Percentiles rank a stretch among this genome's conserved stretches.
Conservation (phyloP, 2,329 filamentous ascomycete species). For the Leptosphaerulina australis region DNA sequence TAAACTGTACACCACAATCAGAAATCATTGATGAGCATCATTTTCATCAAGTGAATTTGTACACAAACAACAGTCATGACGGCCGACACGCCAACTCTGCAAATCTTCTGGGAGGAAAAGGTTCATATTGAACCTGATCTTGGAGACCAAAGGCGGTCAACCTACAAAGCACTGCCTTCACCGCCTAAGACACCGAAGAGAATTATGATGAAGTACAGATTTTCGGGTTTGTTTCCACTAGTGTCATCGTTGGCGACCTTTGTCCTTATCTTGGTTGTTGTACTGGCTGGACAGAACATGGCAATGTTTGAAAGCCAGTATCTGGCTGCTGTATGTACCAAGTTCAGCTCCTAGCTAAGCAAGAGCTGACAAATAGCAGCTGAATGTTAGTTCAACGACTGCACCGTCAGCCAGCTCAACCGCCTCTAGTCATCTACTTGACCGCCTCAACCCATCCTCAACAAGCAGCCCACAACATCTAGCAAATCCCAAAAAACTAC, state of each 20-base stretch:
- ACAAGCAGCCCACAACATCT: conserved; percentile 20
- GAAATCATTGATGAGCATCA: not conserved
- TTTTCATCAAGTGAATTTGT: not conserved
- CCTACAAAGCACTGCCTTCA: conserved; percentile 26
- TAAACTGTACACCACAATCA: not conserved
- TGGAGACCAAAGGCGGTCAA: conserved; percentile 29
- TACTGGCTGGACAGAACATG: conserved; percentile 23
- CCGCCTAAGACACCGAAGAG: conserved; percentile 28
- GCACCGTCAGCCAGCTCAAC: not conserved
- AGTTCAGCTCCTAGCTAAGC: not conserved
- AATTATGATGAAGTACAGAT: conserved; percentile 28
- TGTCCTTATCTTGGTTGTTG: conserved; percentile 25
- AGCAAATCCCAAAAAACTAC: conserved; percentile 15
- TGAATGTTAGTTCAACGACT: conserved; percentile 21
- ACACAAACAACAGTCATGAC: conserved; percentile 3
- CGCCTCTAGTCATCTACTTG: conserved; percentile 10
- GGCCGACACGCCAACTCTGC: not conserved
- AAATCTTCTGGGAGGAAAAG: conserved; percentile 18
- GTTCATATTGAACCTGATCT: conserved; percentile 28
- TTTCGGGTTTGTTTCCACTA: conserved; percentile 27
- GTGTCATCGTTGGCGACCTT: conserved; percentile 22
- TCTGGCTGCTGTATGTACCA: conserved; percentile 26
- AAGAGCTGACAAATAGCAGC: conserved; percentile 14
- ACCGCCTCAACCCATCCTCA: conserved; percentile 17
- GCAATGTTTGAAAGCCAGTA: conserved; percentile 24